Conservation (phyloP, 108 stramenopile species). For the Chaetoceros muelleri region DNA sequence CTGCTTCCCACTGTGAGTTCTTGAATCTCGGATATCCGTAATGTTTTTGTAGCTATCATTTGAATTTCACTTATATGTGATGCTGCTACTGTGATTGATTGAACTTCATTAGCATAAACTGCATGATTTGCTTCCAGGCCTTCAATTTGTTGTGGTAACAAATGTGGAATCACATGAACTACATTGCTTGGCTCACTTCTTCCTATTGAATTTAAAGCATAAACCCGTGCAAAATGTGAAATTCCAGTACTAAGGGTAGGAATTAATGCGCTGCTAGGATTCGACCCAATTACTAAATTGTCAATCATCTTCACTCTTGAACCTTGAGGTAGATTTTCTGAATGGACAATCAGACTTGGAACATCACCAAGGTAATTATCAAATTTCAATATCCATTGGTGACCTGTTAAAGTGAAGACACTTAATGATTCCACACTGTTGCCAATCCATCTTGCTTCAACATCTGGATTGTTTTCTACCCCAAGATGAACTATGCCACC, state of each 20-base stretch:
- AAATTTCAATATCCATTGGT: too few species aligned
- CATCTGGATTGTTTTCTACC: too few species aligned
- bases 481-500: too few species aligned
- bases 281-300: slow-evolving; percentile 13
- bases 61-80: slow-evolving; percentile 64
- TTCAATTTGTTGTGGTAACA: slow-evolving; percentile 23
- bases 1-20: slow-evolving; percentile 28
- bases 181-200: slow-evolving; percentile 26
- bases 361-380: too few species aligned
- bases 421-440: too few species aligned
- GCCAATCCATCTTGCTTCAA: too few species aligned
- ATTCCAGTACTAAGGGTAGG: slow-evolving; percentile 35
- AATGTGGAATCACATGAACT: slow-evolving; percentile 31
- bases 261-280: slow-evolving; percentile 28
- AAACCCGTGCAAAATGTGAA: slow-evolving; percentile 34
- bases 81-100: slow-evolving; percentile 49
- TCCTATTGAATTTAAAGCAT: slow-evolving; percentile 27
- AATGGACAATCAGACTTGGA: too few species aligned
- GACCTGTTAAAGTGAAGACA: too few species aligned
- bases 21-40: slow-evolving; percentile 59
- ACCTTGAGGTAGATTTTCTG: too few species aligned
- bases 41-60: slow-evolving; percentile 44
- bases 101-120: slow-evolving; percentile 60
- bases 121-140: slow-evolving; percentile 24
- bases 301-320: too few species aligned